Conservation (phyloP, 2,329 filamentous ascomycete genomes). For the Ophiostoma ulmi region DNA sequence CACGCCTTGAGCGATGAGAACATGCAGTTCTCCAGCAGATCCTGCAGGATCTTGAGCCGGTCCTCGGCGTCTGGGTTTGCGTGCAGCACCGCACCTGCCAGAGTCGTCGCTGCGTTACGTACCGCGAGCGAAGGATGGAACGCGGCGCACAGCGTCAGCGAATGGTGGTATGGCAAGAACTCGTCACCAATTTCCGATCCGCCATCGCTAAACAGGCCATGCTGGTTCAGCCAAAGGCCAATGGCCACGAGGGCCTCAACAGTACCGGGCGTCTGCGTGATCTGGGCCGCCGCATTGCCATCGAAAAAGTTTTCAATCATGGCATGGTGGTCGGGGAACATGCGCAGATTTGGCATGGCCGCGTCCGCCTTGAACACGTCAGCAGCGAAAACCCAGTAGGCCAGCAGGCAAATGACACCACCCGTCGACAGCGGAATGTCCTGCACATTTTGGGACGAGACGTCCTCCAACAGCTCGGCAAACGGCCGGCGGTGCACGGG, state of each 20-base stretch:
- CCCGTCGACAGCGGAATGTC: conserved; percentile 55
- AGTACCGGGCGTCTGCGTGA: conserved; percentile 48
- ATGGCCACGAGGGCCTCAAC: conserved; percentile 56
- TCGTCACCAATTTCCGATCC: conserved; percentile 32
- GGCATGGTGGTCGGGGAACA: conserved; percentile 56
- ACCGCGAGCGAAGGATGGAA: conserved; percentile 53
- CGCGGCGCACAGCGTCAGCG: conserved; percentile 52
- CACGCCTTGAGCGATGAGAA: conserved; percentile 59
- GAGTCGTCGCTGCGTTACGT: conserved; percentile 50
- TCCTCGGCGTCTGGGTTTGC: conserved; percentile 55
- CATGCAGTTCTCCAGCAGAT: conserved; percentile 61
- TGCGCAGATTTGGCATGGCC: conserved; percentile 47
- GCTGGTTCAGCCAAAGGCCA: conserved; percentile 54
- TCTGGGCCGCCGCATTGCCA: conserved; percentile 45
- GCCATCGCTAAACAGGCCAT: conserved; percentile 29
- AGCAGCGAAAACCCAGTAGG: conserved; percentile 59
- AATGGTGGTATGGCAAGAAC: conserved; percentile 58
- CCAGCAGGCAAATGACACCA: conserved; percentile 54
- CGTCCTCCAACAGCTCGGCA: conserved; percentile 30
- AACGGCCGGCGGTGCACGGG: conserved; percentile 44
- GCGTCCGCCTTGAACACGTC: conserved; percentile 56
- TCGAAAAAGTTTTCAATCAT: conserved; percentile 52
- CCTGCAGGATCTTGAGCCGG: conserved; percentile 57
- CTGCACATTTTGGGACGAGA: conserved; percentile 34
- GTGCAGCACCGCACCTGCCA: conserved; percentile 53